Percentiles rank a stretch among this genome's conserved stretches.
phyloP scores from a whole-genome alignment of 2,329 filamentous ascomycete species.

The Geosmithia morbida region DNA sequence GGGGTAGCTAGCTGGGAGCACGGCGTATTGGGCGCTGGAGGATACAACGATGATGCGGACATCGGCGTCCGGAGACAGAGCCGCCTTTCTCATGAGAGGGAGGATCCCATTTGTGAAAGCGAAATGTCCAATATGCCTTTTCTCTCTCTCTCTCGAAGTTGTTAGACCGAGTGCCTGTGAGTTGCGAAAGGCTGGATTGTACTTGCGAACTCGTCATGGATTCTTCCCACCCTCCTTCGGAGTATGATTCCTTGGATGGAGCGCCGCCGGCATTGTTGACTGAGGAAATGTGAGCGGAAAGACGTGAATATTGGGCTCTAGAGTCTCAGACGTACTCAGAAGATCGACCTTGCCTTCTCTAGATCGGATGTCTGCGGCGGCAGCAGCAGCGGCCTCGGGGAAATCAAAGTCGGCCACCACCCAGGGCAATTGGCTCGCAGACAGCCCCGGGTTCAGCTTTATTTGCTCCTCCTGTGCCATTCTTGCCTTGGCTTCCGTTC shows the following conservation, averaged over 20 bases:
- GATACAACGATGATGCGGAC: neutral
- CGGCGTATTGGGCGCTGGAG: neutral
- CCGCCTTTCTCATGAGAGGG: constrained; percentile 5
- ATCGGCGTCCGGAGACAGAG: neutral
- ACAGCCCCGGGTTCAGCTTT: constrained; percentile 3
- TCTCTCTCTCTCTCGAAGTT: too few relatives aligned
- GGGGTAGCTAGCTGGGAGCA: neutral
- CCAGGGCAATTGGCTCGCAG: constrained; percentile 4
- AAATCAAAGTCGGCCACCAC: constrained; percentile 10
- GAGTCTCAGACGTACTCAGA: constrained; percentile 6
- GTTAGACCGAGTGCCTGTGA: too few relatives aligned
- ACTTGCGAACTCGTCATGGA: constrained; percentile 9
- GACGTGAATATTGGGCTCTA: too few relatives aligned
- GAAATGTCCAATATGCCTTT: constrained; percentile 13
- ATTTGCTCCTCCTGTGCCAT: constrained; percentile 3
- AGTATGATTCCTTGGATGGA: neutral
- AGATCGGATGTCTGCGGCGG: constrained; percentile 6
- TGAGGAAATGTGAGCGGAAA: constrained; percentile 1
- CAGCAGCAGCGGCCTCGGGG: constrained; percentile 7
- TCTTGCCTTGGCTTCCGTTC: constrained; percentile 8
- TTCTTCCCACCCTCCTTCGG: constrained; percentile 8
- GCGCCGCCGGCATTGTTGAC: constrained; percentile 11
- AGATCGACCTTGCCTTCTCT: constrained; percentile 11
- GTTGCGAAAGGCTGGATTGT: neutral
- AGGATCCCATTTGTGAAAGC: constrained; percentile 11